Percentiles rank a stretch among this genome's conserved stretches.
Conservation (phyloP, 805 yeast species). For the Deakozyma indianensis region DNA sequence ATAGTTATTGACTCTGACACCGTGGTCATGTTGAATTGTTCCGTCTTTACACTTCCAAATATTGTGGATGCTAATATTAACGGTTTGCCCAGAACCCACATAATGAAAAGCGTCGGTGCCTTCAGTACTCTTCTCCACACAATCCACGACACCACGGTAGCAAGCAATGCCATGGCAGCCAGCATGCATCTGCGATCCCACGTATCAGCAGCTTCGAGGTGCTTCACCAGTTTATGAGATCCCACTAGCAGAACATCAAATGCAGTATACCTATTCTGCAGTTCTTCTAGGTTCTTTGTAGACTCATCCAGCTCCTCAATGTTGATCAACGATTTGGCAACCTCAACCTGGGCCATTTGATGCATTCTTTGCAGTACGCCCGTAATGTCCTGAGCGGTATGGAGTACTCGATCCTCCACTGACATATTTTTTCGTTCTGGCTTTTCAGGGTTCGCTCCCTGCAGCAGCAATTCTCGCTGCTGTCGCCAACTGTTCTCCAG, state of each 20-base stretch:
- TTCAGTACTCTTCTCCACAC: slow-evolving; percentile 24
- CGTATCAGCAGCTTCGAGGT: slow-evolving; percentile 26
- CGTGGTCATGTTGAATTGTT: too few relatives aligned
- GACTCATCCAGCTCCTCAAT: slow-evolving; percentile 25
- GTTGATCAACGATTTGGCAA: slow-evolving; percentile 22
- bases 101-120: slow-evolving; percentile 15
- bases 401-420: neutral
- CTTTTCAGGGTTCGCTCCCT: neutral
- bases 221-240: slow-evolving; percentile 20
- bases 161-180: slow-evolving; percentile 23
- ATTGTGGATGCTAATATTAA: neutral
- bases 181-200: slow-evolving; percentile 25
- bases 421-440: neutral
- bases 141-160: slow-evolving; percentile 22
- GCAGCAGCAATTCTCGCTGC: neutral
- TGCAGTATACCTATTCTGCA: slow-evolving; percentile 22
- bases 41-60: too few relatives aligned
- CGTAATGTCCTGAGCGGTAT: slow-evolving; percentile 16
- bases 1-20: too few relatives aligned
- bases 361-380: slow-evolving; percentile 19
- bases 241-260: slow-evolving; percentile 24
- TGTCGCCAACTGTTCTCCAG: neutral
- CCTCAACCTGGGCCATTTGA: slow-evolving; percentile 24
- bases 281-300: slow-evolving; percentile 18
- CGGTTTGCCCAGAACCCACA: neutral